Evolutionary conservation across 805 yeast genomes (phyloP).

Genomic region (Suhomyces prunicola): DNA sequence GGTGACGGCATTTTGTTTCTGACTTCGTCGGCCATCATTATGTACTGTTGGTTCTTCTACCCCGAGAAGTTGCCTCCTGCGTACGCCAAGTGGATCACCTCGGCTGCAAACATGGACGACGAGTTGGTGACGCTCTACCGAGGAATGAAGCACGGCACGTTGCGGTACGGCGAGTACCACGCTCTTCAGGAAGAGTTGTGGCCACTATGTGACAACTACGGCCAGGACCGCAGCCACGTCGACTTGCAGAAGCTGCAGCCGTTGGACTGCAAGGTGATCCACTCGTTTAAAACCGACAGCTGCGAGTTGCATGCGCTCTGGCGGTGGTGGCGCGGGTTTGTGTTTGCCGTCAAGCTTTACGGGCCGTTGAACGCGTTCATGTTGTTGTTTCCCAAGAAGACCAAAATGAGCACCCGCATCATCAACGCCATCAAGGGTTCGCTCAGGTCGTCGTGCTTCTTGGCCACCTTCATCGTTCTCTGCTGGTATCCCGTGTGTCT

Average conservation of each 20-base stretch:
- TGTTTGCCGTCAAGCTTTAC: slow-evolving; percentile 39
- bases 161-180: slow-evolving; percentile 34
- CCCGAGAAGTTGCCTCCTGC: slow-evolving; percentile 43
- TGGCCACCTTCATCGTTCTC: slow-evolving; percentile 40
- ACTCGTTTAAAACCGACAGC: slow-evolving; percentile 33
- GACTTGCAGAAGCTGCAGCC: slow-evolving; percentile 26
- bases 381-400: slow-evolving; percentile 20
- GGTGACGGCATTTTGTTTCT: slow-evolving; percentile 32
- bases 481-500: slow-evolving; percentile 50
- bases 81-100: slow-evolving; percentile 47
- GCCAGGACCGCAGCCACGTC: slow-evolving; percentile 31
- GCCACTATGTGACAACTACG: slow-evolving; percentile 29
- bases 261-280: slow-evolving; percentile 40
- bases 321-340: slow-evolving; percentile 42
- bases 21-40: slow-evolving; percentile 28
- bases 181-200: slow-evolving; percentile 27
- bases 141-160: slow-evolving; percentile 24
- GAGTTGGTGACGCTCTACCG: slow-evolving; percentile 33
- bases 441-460: slow-evolving; percentile 40
- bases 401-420: slow-evolving; percentile 13
- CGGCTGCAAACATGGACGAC: slow-evolving; percentile 46
- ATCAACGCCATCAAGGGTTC: slow-evolving; percentile 25
- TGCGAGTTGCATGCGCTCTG: slow-evolving; percentile 48
- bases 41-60: slow-evolving; percentile 37
- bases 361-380: slow-evolving; percentile 37